Conservation (phyloP, 306 rosid species). For the Vigna radiata region DNA sequence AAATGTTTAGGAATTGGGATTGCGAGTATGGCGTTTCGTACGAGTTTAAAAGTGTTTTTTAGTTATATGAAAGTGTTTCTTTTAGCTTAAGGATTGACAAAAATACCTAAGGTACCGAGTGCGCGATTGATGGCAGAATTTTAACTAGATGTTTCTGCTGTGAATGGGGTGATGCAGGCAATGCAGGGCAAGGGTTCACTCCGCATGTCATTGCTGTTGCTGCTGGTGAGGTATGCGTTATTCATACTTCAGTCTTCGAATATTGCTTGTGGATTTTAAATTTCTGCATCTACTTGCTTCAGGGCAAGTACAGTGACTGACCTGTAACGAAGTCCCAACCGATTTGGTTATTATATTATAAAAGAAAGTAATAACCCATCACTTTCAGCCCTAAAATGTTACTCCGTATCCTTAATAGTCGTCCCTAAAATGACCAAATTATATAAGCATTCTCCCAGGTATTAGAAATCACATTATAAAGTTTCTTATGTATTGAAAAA, state of each 20-base stretch:
- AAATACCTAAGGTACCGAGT: background rate
- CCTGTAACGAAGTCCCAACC: background rate
- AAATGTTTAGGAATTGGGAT: background rate
- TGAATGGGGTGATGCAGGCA: conserved; percentile 67
- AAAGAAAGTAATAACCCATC: background rate
- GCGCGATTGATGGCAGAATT: conserved; percentile 27
- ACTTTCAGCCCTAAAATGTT: background rate
- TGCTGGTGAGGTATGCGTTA: conserved; percentile 85
- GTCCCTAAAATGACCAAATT: background rate
- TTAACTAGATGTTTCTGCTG: conserved; percentile 38
- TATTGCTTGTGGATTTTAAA: conserved; percentile 35
- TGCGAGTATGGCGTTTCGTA: background rate
- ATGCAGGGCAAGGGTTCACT: conserved; percentile 83
- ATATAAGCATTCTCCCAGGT: background rate
- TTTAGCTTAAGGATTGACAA: conserved; percentile 4
- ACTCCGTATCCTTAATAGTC: background rate
- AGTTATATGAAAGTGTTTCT: background rate
- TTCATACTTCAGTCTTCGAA: conserved; percentile 27
- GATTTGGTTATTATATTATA: conserved; percentile 5
- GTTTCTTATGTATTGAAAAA: background rate
- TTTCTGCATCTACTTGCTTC: conserved; percentile 28
- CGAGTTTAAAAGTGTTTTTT: background rate
- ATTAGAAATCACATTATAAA: background rate
- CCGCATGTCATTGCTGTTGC: conserved; percentile 78
- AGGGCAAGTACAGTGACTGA: background rate